Evolutionary conservation across 1,284 basidiomycete species (phyloP).

Genomic region (Kalmanozyma brasiliensis): DNA sequence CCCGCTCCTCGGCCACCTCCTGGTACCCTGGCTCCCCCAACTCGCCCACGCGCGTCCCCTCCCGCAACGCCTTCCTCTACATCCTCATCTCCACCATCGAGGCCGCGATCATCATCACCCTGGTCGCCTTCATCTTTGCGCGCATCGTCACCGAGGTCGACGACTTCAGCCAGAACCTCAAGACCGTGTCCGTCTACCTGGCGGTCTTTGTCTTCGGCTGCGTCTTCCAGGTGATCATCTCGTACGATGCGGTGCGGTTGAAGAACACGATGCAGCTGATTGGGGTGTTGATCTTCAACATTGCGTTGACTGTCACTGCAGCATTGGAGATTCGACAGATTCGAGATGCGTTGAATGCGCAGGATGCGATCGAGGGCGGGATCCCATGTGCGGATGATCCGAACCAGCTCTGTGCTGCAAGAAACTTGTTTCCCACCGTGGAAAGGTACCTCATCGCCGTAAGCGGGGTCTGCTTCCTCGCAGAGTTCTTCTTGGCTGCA

Average conservation of each 20-base stretch:
- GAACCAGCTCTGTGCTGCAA: slow-evolving; percentile 25
- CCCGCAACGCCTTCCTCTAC: slow-evolving; percentile 22
- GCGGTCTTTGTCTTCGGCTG: slow-evolving; percentile 57
- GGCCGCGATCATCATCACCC: slow-evolving; percentile 46
- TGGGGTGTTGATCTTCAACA: slow-evolving; percentile 58
- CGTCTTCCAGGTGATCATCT: slow-evolving; percentile 54
- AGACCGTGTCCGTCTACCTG: slow-evolving; percentile 60
- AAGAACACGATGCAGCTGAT: slow-evolving; percentile 63
- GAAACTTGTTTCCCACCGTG: slow-evolving; percentile 43
- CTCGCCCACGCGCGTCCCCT: slow-evolving; percentile 34
- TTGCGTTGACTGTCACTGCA: slow-evolving; percentile 55
- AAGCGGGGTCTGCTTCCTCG: slow-evolving; percentile 45
- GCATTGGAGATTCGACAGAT: slow-evolving; percentile 58
- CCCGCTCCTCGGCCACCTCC: slow-evolving; percentile 25
- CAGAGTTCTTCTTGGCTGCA: slow-evolving; percentile 45
- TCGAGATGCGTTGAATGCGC: slow-evolving; percentile 45
- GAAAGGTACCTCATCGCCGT: slow-evolving; percentile 54
- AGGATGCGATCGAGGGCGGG: slow-evolving; percentile 33
- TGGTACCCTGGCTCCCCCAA: slow-evolving; percentile 25
- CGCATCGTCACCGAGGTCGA: slow-evolving; percentile 38
- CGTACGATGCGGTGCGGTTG: slow-evolving; percentile 56
- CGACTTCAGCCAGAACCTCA: slow-evolving; percentile 55
- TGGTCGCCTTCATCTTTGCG: slow-evolving; percentile 55
- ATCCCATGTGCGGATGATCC: slow-evolving; percentile 37
- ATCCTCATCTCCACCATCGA: slow-evolving; percentile 44